A percentile compares a stretch with the other conserved stretches of the same genome.
These are phyloP conservation scores for Plasmodium blacklocki DNA, from an alignment of 169 alveolate genomes.

Conservation along the genomic window DNA sequence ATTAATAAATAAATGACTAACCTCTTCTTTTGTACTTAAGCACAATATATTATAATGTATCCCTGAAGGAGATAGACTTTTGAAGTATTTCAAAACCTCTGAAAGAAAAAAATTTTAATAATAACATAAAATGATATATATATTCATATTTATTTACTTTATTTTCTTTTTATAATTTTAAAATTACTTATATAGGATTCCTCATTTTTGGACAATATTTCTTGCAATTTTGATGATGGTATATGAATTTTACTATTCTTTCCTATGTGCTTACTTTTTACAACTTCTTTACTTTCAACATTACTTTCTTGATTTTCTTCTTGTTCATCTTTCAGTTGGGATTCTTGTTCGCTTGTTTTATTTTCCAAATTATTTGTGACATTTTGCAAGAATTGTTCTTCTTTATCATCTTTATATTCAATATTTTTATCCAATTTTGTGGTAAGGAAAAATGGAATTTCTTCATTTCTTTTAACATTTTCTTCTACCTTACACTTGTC, in stretches of 20 bases:
- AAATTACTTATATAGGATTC: constrained; percentile 42
- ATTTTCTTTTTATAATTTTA: constrained; percentile 5
- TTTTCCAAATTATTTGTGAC: constrained; percentile 1
- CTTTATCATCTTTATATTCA: constrained; percentile 43
- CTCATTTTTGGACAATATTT: constrained; percentile 43
- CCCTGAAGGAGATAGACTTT: constrained; percentile 68
- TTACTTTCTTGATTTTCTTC: constrained; percentile 17
- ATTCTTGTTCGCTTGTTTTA: not conserved
- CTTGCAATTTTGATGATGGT: constrained; percentile 55
- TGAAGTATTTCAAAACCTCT: constrained; percentile 58
- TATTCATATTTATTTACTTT: not conserved
- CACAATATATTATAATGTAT: constrained; percentile 64
- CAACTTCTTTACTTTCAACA: not conserved
- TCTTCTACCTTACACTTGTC: constrained; percentile 65
- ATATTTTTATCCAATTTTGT: constrained; percentile 50
- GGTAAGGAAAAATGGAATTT: constrained; percentile 62
- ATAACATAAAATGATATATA: constrained; percentile 6
- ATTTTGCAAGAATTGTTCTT: constrained; percentile 40
- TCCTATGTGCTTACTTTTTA: constrained; percentile 21
- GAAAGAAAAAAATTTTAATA: not conserved
- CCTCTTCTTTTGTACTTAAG: constrained; percentile 58
- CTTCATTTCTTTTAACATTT: constrained; percentile 59
- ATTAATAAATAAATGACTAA: constrained; percentile 1
- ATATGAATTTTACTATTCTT: constrained; percentile 1
- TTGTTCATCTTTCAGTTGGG: not conserved